These are phyloP conservation scores for Colletotrichum spaethianum DNA, from an alignment of 2,329 filamentous ascomycete genomes.

Conservation along the genomic window DNA sequence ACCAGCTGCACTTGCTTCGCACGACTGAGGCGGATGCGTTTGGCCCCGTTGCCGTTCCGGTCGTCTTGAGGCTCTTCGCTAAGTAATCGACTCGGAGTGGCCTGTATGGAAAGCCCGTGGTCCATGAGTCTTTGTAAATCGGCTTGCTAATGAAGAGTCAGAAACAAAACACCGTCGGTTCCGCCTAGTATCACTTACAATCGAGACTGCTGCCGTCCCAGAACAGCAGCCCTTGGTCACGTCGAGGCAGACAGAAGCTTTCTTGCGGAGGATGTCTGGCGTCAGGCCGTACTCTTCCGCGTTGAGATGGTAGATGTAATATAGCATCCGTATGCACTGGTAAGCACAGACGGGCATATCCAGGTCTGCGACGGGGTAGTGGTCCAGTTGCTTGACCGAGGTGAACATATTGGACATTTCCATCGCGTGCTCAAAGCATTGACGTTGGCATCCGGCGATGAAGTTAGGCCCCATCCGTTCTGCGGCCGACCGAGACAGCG, in stretches of 20 bases:
- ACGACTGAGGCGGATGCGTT: constrained; percentile 31
- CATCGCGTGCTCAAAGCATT: constrained; percentile 68
- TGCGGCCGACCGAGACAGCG: constrained; percentile 60
- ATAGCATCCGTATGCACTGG: constrained; percentile 68
- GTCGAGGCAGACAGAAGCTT: constrained; percentile 65
- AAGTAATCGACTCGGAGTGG: constrained; percentile 50
- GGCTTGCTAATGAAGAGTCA: constrained; percentile 46
- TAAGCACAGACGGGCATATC: constrained; percentile 70
- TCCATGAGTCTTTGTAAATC: constrained; percentile 68
- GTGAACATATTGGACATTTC: constrained; percentile 71
- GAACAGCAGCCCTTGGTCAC: constrained; percentile 66
- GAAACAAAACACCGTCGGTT: neutral
- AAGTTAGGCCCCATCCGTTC: constrained; percentile 64
- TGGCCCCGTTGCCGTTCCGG: constrained; percentile 24
- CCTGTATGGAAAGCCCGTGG: constrained; percentile 56
- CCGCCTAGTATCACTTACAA: constrained; percentile 23
- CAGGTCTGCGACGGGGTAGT: constrained; percentile 67
- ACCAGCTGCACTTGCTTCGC: constrained; percentile 38
- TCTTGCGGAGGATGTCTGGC: constrained; percentile 62
- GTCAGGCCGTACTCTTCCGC: constrained; percentile 60
- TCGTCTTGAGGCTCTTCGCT: constrained; percentile 45
- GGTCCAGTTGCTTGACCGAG: constrained; percentile 64
- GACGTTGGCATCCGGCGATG: constrained; percentile 63
- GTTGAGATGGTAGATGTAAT: constrained; percentile 64
- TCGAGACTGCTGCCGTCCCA: constrained; percentile 65